Base-by-base conservation (phyloP, 2,329 filamentous ascomycete genomes). In the Blumeriella jaapii region DNA sequence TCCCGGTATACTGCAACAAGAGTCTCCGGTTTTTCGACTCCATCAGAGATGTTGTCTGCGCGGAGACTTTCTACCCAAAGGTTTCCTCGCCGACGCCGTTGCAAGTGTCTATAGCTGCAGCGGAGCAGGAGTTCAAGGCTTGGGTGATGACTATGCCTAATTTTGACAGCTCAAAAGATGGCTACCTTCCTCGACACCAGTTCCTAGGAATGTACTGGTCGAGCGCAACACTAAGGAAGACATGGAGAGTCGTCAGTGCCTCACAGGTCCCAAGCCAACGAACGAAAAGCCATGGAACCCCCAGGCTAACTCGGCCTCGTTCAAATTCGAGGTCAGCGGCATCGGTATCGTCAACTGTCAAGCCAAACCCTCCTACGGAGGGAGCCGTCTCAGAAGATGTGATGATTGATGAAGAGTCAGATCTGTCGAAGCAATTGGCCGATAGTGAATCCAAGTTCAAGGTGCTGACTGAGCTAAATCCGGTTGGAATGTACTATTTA, bases 401-500 rank as follows among this genome's bases (percentile, higher is more conserved):
- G 1, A 4, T 19, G n/a, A 8, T 32, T 13, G 29, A 32, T 4
- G 42, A 44, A 15, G 42, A 47, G 20, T 34, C 28, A 4, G 31
- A 36, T 2, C 22, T 47, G 3, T 40, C 31, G 7, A 44, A 43
- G 30, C 39, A 46, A 10, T 34, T 49, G 20, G 36, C 68, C 29
- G 71, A 77, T 48, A 74, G 74, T 53, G 82, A 89, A 55, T 76
- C 79, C 26, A 77, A 79, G 38, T 87, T 89, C 52, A 83, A 79
- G 1, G 69, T 80, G 24, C 83, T 89, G 75, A 82, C 82, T 1
- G 82, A 86, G 51, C 81, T 85, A 42, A 80, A 81, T 0, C 82
- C 82, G 0, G 82, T 86, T 1, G 83, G 82, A 22, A 78, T 91
- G 61, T 87, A 87, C 55, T 80, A 84, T 40, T 73, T 76, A 7